These are phyloP conservation scores for Monosporascus sp. DNA, from an alignment of 2,329 filamentous ascomycete genomes.

Conservation along the genomic window DNA sequence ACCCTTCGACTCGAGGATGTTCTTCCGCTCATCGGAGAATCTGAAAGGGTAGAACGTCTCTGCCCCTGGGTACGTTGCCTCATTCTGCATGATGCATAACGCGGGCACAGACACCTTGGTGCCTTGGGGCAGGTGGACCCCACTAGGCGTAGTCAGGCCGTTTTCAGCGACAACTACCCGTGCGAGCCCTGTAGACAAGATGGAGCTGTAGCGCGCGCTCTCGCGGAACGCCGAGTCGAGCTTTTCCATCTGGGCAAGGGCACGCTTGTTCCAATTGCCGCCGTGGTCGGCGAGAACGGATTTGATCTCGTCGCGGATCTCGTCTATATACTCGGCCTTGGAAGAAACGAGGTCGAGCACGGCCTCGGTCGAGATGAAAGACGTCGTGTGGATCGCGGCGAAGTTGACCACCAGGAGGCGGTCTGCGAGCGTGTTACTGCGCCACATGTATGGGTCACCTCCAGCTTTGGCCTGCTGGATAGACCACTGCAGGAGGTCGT, in stretches of 20 bases:
- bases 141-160: conserved; percentile 26
- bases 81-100: conserved; percentile 19
- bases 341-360: conserved; percentile 37
- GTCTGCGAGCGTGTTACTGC: conserved; percentile 17
- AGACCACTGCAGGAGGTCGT: conserved; percentile 18
- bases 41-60: conserved; percentile 22
- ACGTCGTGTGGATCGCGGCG: conserved; percentile 34
- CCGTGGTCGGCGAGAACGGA: conserved; percentile 14
- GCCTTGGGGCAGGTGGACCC: conserved; percentile 24
- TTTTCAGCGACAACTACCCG: conserved; percentile 15
- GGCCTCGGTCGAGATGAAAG: conserved; percentile 27
- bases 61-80: conserved; percentile 15
- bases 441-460: conserved; percentile 10
- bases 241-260: conserved; percentile 27
- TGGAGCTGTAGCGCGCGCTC: conserved; percentile 26
- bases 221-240: conserved; percentile 35
- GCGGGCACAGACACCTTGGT: conserved; percentile 19
- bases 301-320: conserved; percentile 34
- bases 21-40: conserved; percentile 15
- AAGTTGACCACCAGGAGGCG: conserved; percentile 29
- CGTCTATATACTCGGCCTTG: conserved; percentile 30
- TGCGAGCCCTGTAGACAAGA: conserved; percentile 17
- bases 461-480: conserved; percentile 12
- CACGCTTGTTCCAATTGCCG: conserved; percentile 24
- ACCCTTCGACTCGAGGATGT: conserved; percentile 2